Conservation (phyloP, 2,329 filamentous ascomycete species). For the Myrmaecium sp. region DNA sequence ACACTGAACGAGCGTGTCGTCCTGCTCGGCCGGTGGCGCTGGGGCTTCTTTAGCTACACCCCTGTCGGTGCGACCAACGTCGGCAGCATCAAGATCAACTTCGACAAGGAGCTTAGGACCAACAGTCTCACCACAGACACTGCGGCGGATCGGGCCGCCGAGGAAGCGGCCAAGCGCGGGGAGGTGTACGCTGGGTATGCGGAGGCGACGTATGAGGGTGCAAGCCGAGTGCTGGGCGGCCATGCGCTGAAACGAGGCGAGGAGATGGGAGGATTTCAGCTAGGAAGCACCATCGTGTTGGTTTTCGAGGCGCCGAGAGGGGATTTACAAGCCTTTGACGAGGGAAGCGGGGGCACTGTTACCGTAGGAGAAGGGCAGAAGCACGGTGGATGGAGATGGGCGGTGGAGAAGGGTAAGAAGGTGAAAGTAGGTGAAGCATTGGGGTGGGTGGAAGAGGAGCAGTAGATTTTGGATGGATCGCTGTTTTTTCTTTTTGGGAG, state of each 20-base stretch:
- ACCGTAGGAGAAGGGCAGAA: constrained; percentile 32
- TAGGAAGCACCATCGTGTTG: constrained; percentile 86
- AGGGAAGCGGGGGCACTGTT: constrained; percentile 37
- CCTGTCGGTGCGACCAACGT: constrained; percentile 96
- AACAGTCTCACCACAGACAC: constrained; percentile 90
- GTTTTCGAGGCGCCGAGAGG: constrained; percentile 80
- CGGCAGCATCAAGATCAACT: constrained; percentile 91
- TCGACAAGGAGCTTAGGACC: constrained; percentile 82
- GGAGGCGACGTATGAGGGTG: constrained; percentile 72
- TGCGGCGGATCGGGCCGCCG: constrained; percentile 70
- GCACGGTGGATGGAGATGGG: constrained; percentile 67
- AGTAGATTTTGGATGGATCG: too few relatives aligned
- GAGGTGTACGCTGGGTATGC: constrained; percentile 81
- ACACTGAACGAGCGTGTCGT: constrained; percentile 94
- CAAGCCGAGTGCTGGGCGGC: constrained; percentile 62
- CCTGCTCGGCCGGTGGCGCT: constrained; percentile 82
- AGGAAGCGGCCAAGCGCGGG: constrained; percentile 55
- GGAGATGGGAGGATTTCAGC: constrained; percentile 95
- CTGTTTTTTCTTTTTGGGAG: too few relatives aligned
- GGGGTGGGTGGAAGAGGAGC: constrained; percentile 49
- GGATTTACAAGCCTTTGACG: constrained; percentile 32
- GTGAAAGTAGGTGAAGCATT: constrained; percentile 81
- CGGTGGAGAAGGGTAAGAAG: constrained; percentile 69
- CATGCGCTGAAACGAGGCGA: constrained; percentile 75
- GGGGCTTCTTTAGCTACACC: constrained; percentile 93